A percentile compares a stretch with the other conserved stretches of the same genome.
phyloP scores from a whole-genome alignment of 2,329 filamentous ascomycete genomes.

The Fusarium anthophilum region DNA sequence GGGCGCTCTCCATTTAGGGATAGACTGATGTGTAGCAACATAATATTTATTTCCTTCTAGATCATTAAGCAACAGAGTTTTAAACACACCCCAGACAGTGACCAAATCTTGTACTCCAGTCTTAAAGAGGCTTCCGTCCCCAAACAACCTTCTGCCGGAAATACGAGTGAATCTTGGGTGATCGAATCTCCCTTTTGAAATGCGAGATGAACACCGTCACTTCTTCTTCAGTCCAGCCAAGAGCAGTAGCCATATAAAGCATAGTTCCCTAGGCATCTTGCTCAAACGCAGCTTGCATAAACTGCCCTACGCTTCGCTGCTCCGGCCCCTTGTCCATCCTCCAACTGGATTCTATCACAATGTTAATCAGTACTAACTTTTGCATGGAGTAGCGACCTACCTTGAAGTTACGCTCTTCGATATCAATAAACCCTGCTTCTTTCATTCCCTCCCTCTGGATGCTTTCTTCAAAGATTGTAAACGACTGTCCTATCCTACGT shows the following conservation, averaged over 20 bases:
- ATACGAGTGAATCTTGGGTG: constrained; percentile 1
- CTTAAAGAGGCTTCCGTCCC: not conserved
- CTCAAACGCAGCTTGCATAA: not conserved
- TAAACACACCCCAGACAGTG: fast-evolving
- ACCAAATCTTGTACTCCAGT: fast-evolving
- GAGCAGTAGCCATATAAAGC: not conserved
- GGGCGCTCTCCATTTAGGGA: fast-evolving
- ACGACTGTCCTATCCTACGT: not conserved
- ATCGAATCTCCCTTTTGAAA: not conserved
- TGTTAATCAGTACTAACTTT: not conserved
- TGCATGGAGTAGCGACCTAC: fast-evolving
- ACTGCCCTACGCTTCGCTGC: not conserved
- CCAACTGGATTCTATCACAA: not conserved
- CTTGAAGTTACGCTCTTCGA: not conserved
- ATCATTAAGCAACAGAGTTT: no score
- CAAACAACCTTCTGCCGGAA: constrained; percentile 8
- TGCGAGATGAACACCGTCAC: not conserved
- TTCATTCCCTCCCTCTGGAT: not conserved
- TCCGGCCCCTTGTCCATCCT: constrained; percentile 9
- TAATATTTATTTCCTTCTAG: fast-evolving
- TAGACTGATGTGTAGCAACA: fast-evolving
- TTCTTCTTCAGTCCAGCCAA: not conserved
- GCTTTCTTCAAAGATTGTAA: not conserved
- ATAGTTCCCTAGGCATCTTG: not conserved
- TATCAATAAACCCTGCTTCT: not conserved